Base-by-base conservation (phyloP, 306 rosid species). In the Castanopsis chinensis region DNA sequence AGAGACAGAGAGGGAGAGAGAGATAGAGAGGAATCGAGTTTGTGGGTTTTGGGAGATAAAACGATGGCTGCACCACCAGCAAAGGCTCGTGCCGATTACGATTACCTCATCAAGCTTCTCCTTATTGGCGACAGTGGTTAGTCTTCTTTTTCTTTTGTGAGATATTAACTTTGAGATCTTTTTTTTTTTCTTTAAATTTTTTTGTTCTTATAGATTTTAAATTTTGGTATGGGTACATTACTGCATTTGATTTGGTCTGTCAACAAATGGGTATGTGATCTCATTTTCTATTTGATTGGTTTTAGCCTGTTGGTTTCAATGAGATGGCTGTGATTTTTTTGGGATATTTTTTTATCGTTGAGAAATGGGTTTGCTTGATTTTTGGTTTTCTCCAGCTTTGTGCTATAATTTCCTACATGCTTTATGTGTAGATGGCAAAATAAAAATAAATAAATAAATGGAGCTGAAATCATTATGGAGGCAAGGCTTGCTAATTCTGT, bases 41-140 rank as follows among this genome's bases (percentile, higher is more conserved):
- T 84, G 82, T 77, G 6, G 74, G 51, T 52, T 41, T 78, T 78
- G 64, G 64, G 85, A 78, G 43, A 69, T 80, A 63, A 76, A 77
- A 20, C 78, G 73, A 91, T 91, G 93, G 93, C 94, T 76, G 88
- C 93, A 32, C 87, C 88, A 71, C 88, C 97, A 65, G 90, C 85
- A 43, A 86, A 93, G 84, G 91, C 93, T 79, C 97, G 96, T 75
- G 93, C 96, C 25, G 97, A 92, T 89, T 88, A 92, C 88, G 97
- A 92, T 86, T 88, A 89, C 85, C 97, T 92, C 78, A 91, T 92
- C 86, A 92, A 92, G 78, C 96, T 92, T 76, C 94, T 92, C 64
- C 97, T 92, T 73, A 92, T 92, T 25, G 97, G 97, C 82, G 96
- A 92, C 71, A 92, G 97, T 69, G 97, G 97, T 91, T 33, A 21